A percentile compares a stretch with the other conserved stretches of the same genome.
These are phyloP conservation scores for Parachaetomium inaequale DNA, from an alignment of 495 filamentous ascomycete species.

Conservation along the genomic window DNA sequence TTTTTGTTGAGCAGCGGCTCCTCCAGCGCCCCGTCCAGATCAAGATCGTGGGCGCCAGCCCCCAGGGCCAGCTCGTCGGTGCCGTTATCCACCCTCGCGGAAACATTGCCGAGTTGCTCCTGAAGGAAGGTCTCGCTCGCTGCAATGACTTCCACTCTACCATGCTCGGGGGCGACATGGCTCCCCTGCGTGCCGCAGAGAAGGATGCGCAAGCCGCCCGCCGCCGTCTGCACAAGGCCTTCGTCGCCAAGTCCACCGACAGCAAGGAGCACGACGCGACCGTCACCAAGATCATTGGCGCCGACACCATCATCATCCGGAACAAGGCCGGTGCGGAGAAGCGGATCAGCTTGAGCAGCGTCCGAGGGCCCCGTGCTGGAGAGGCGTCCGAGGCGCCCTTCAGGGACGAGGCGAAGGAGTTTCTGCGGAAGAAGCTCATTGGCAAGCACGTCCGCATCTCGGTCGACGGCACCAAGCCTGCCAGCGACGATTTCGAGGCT, in stretches of 20 bases:
- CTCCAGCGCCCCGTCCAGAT: slow-evolving; percentile 81
- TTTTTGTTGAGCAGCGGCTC: slow-evolving; percentile 79
- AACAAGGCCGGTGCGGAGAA: slow-evolving; percentile 81
- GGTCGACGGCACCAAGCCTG: slow-evolving; percentile 86
- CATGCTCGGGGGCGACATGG: slow-evolving; percentile 83
- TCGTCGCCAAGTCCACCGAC: slow-evolving; percentile 59
- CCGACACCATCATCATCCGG: slow-evolving; percentile 82
- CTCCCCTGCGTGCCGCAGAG: slow-evolving; percentile 78
- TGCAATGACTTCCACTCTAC: slow-evolving; percentile 94
- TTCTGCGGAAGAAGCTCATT: slow-evolving; percentile 86
- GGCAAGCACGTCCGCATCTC: slow-evolving; percentile 88
- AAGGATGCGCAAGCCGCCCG: slow-evolving; percentile 72
- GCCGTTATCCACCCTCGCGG: slow-evolving; percentile 81
- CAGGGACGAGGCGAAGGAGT: slow-evolving; percentile 92
- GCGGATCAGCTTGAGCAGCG: slow-evolving; percentile 86
- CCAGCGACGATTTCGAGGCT: slow-evolving; percentile 87
- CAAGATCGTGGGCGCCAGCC: slow-evolving; percentile 77
- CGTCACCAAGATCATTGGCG: slow-evolving; percentile 79
- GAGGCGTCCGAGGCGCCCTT: slow-evolving; percentile 69
- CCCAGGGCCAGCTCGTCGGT: slow-evolving; percentile 78
- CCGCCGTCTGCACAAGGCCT: slow-evolving; percentile 71
- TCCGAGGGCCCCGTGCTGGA: slow-evolving; percentile 74
- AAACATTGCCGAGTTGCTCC: slow-evolving; percentile 83
- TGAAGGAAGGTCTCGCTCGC: slow-evolving; percentile 81
- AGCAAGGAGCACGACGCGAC: slow-evolving; percentile 66